Evolutionary conservation across 2,329 filamentous ascomycete species (phyloP), one percentile per base, ranked within the genome.

Genomic region (Leptoxyphium fumago): DNA sequence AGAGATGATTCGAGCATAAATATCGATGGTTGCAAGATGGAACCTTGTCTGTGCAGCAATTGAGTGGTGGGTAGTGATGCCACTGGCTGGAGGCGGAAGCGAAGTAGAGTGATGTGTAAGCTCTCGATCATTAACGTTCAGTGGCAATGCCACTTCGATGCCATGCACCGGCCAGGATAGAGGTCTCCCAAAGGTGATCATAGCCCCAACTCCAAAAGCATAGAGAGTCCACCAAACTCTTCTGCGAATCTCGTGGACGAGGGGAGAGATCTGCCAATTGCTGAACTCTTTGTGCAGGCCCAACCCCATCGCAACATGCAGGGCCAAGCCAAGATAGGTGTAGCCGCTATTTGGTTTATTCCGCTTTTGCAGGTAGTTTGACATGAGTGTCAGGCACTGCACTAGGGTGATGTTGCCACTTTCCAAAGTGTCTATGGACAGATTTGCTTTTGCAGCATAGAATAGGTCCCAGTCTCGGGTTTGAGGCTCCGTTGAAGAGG

Each of bases 281-380:
- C 61, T 63, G 45, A 72, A 70, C 46, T 71, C 68, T 46, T 69
- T 69, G 47, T 72, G 69, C n/a, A 72, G 57, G 1, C 68, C 68
- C 11, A 72, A 53, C 30, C 67, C 67, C 58, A 71, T 67, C 1
- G 69, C 67, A 64, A 71, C 70, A 39, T 67, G 58, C 17, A 69
- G 60, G n/a, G 68, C 68, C 13, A 72, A 50, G 1, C 69, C 69
- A 7, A 70, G 52, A 47, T 68, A 70, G 41, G 68, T 71, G 58
- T 67, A 72, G 8, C 68, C 69, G 7, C 62, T 67, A 48, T 72
- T 72, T 2, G 69, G 69, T 46, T 70, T 70, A 52, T 71, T 67
- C 26, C 67, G 60, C 50, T 72, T 72, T 49, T 72, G 69, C 0
- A 67, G 59, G 46, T 70, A 70, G 44, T 71, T 71, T 45, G 67